Evolutionary conservation across 2,329 filamentous ascomycete species (phyloP), one percentile per base, ranked within the genome.

Genomic region (Cladosporium sp.): DNA sequence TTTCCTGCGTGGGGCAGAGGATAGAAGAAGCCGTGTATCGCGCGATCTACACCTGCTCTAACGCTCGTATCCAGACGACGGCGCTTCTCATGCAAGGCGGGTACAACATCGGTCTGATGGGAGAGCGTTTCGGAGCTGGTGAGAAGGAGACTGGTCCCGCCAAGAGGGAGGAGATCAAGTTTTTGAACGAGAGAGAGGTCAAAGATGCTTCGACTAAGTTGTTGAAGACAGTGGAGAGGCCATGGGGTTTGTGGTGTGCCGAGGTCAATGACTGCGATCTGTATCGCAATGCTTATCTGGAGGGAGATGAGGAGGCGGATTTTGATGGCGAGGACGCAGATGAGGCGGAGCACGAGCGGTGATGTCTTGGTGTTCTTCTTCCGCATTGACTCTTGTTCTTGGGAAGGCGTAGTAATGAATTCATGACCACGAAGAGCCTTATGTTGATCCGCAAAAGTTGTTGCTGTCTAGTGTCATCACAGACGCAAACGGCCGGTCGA

Each of bases 1-100:
- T 83, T 67, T 80, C 80, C 1, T 79, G 77, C 12, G 72, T 78
- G 0, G 81, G 79, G 0, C 71, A 73, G 2, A 75, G 76, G 10
- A 79, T 83, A 64, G 78, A 82, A 69, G 80, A 81, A 68, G 80
- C 77, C 0, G 81, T 83, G 0, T 82, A 78, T 67, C 78, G 81
- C 63, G 78, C 80, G 1, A 78, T 82, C 24, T 83, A 80, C 69
- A 81, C 80, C 1, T 74, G 71, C 61, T 67, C 68, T 3, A 78
- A 78, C 47, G 81, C 81, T 1, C 75, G 77, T 58, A 72, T 78
- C 8, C 81, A 82, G 66, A 80, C 77, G 1, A 73, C 74, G 1
- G 79, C 80, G 2, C 24, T 76, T 70, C 54, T 76, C 36, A 71
- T 78, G 71, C 76, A 77, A 58, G 77, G 77, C 1, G 72, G 75